Evolutionary conservation across 2,329 filamentous ascomycete genomes (phyloP).

Genomic region (Pseudogymnoascus sp.): DNA sequence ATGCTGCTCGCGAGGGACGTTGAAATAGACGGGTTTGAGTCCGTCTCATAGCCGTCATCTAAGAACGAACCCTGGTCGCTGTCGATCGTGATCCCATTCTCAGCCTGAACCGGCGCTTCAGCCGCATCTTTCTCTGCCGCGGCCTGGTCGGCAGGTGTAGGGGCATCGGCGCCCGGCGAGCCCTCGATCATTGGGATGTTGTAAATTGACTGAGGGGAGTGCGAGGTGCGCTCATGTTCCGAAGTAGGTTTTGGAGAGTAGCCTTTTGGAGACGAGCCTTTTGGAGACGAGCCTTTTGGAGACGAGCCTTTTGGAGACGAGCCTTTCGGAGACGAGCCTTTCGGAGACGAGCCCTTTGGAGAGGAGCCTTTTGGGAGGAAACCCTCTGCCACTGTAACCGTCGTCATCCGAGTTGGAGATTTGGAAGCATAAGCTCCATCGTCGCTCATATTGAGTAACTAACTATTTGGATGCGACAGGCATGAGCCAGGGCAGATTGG

Average conservation of each 20-base stretch:
- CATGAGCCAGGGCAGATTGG: not conserved
- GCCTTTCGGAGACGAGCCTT: not conserved
- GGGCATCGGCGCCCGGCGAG: not conserved
- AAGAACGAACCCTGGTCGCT: slow-evolving; percentile 13
- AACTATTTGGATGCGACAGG: not conserved
- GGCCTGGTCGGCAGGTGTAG: not conserved
- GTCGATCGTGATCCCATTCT: slow-evolving; percentile 23
- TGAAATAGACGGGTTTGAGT: slow-evolving; percentile 18
- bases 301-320: not conserved
- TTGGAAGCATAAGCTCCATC: not conserved
- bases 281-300: not conserved
- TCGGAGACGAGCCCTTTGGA: not conserved
- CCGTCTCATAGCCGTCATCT: slow-evolving; percentile 27
- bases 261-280: not conserved
- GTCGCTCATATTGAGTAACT: slow-evolving; percentile 6
- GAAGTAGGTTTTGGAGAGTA: not conserved
- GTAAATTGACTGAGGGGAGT: not conserved
- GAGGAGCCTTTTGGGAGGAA: not conserved
- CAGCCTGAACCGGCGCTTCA: slow-evolving; percentile 21
- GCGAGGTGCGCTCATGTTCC: not conserved
- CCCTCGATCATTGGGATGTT: not conserved
- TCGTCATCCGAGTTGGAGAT: not conserved
- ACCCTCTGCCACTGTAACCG: not conserved
- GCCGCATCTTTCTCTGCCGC: slow-evolving; percentile 16
- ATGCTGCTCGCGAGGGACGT: slow-evolving; percentile 30